Evolutionary conservation across 2,329 filamentous ascomycete genomes (phyloP), one percentile per base, ranked within the genome.

Genomic region (Orbilia brochopaga): DNA sequence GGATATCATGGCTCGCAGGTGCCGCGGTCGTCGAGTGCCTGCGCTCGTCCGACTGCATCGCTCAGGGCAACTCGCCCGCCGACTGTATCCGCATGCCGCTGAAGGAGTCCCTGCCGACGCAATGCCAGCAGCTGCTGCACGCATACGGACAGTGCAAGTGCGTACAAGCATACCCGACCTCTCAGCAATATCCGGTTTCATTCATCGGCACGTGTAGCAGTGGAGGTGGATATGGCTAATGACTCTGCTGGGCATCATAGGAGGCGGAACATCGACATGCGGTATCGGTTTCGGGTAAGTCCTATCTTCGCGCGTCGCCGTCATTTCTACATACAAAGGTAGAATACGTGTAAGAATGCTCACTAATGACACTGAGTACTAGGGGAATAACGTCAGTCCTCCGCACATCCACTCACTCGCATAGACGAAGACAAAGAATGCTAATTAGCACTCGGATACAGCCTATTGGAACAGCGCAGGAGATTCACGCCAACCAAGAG

Each of bases 1-100:
- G 37, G 32, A 6, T 27, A 23, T 53, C 15, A 62, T 52, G 44
- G 44, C 32, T 55, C 56, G 74, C 79, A 97, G 93, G 93, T 81
- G 88, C 90, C 74, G 94, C 94, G 19, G 87, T 99, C 78, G 94
- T 94, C 74, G 85, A 91, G 83, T 99, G 94, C 82, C 91, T 99
- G 75, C 92, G 97, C 80, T 87, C 96, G 80, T 96, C 91, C 77
- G 93, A 97, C 80, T 99, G 94, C 81, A 90, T 99, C 77, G 92
- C 97, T 87, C 85, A 97, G 73, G 91, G 92, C 67, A 88, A 97
- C 83, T 86, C 85, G 7, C 91, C 94, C 21, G 84, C 88, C 79
- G 93, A 97, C 78, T 99, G 94, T 80, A 87, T 99, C 51, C 89
- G 90, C 54, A 84, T 88, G 17, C 93, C 93, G 2, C 87, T 96